Percentiles rank a stretch among this genome's conserved stretches.
Evolutionary conservation across 2,329 filamentous ascomycete species (phyloP).

Genomic region (Ophiostoma montium): DNA sequence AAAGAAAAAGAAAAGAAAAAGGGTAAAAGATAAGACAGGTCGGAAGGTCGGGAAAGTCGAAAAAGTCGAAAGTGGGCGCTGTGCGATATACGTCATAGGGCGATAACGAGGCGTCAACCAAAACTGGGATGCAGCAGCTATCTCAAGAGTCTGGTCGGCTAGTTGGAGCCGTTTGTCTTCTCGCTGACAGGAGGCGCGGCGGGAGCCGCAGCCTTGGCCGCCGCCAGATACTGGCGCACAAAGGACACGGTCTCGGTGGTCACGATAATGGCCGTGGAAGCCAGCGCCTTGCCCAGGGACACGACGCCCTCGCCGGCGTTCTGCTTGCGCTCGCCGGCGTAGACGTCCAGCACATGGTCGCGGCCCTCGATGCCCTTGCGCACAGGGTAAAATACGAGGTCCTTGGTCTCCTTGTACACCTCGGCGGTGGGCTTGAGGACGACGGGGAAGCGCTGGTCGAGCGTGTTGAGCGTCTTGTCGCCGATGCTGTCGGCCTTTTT

Average conservation of each 20-base stretch:
- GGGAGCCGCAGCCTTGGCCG: conserved; percentile 42
- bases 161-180: conserved; percentile 21
- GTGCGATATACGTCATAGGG: too few relatives aligned
- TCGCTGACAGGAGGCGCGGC: conserved; percentile 30
- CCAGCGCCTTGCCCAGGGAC: conserved; percentile 54
- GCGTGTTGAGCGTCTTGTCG: conserved; percentile 52
- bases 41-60: too few relatives aligned
- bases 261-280: conserved; percentile 54
- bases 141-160: neutral
- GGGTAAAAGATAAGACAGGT: too few relatives aligned
- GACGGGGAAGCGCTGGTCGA: conserved; percentile 58
- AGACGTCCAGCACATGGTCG: conserved; percentile 45
- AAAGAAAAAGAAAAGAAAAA: too few relatives aligned
- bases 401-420: conserved; percentile 50
- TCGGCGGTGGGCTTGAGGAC: conserved; percentile 64
- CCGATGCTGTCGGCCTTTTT: conserved; percentile 66
- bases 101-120: too few relatives aligned
- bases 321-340: conserved; percentile 47
- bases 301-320: conserved; percentile 48
- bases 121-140: neutral
- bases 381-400: conserved; percentile 46
- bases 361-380: conserved; percentile 46
- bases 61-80: too few relatives aligned
- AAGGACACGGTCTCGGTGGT: conserved; percentile 50
- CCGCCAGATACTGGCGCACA: conserved; percentile 42